Evolutionary conservation across 148 eudicot species (phyloP).

Genomic region (Limonium bicolor): DNA sequence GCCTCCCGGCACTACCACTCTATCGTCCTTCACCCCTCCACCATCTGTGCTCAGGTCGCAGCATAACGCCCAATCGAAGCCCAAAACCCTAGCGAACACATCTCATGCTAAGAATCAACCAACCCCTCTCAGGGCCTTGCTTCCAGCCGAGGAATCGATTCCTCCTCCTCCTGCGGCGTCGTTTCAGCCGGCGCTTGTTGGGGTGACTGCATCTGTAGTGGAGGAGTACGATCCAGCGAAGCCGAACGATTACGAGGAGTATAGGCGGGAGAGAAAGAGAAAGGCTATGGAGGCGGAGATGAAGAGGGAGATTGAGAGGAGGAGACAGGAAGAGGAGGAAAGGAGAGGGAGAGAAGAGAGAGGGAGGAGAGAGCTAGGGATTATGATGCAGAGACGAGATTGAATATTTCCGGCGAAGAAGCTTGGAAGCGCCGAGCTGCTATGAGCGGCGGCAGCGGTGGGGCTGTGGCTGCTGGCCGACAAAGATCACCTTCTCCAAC

Average conservation of each 20-base stretch:
- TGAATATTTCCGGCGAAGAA: conserved; percentile 72
- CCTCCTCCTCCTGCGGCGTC: conserved; percentile 4
- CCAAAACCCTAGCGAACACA: conserved; percentile 15
- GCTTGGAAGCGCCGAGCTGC: conserved; percentile 79
- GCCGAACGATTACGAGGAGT: conserved; percentile 91
- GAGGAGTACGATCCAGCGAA: conserved; percentile 85
- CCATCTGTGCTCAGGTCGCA: conserved; percentile 38
- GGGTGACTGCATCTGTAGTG: conserved; percentile 42
- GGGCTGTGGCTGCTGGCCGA: not conserved
- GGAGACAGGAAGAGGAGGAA: conserved; percentile 15
- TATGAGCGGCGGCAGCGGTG: conserved; percentile 24
- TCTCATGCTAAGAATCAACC: conserved; percentile 4
- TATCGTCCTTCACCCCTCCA: conserved; percentile 32
- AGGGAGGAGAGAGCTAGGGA: conserved; percentile 17
- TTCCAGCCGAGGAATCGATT: not conserved
- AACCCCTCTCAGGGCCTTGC: not conserved
- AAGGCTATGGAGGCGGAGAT: conserved; percentile 44
- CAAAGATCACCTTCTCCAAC: conserved; percentile 37
- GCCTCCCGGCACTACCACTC: conserved; percentile 23
- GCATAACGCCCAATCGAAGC: conserved; percentile 3
- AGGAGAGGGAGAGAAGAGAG: conserved; percentile 24
- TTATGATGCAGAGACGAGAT: conserved; percentile 6
- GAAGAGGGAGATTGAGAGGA: conserved; percentile 28
- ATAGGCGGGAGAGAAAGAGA: conserved; percentile 51
- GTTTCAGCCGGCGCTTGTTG: conserved; percentile 49